Evolutionary conservation across 345 rosid genomes (phyloP).

Genomic region (Excoecaria cochinchinensis): DNA sequence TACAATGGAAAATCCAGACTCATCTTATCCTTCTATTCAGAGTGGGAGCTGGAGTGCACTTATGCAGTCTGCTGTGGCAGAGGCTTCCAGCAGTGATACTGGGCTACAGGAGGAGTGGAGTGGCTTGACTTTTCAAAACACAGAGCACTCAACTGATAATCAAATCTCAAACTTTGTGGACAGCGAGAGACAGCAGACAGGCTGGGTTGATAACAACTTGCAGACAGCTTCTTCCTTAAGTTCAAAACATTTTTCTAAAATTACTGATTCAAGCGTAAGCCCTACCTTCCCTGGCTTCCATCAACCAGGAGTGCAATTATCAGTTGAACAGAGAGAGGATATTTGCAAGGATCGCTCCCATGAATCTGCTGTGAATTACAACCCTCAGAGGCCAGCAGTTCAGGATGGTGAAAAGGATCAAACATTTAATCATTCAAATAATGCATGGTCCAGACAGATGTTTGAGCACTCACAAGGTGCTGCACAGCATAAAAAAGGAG

Average conservation of each 20-base stretch:
- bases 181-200: conserved; percentile 34
- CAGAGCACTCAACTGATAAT: conserved; percentile 33
- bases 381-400: conserved; percentile 34
- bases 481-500: conserved; percentile 19
- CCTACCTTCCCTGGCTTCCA: conserved; percentile 46
- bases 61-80: conserved; percentile 98
- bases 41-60: conserved; percentile 99
- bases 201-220: conserved; percentile 41
- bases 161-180: conserved; percentile 32
- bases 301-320: conserved; percentile 39
- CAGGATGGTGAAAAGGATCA: conserved; percentile 37
- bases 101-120: conserved; percentile 61
- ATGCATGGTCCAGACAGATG: conserved; percentile 42
- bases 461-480: conserved; percentile 28
- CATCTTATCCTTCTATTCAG: conserved; percentile 60
- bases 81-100: conserved; percentile 62
- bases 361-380: conserved; percentile 40
- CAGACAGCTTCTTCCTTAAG: conserved; percentile 34
- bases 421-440: conserved; percentile 32
- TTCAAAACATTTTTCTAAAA: conserved; percentile 5
- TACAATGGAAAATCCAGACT: conserved; percentile 44
- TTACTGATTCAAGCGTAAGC: conserved; percentile 2
- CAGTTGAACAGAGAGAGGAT: conserved; percentile 36
- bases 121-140: conserved; percentile 39
- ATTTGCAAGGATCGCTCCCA: conserved; percentile 33